These are phyloP conservation scores for Trifolium repens DNA, from an alignment of 306 rosid genomes.

Conservation along the genomic window DNA sequence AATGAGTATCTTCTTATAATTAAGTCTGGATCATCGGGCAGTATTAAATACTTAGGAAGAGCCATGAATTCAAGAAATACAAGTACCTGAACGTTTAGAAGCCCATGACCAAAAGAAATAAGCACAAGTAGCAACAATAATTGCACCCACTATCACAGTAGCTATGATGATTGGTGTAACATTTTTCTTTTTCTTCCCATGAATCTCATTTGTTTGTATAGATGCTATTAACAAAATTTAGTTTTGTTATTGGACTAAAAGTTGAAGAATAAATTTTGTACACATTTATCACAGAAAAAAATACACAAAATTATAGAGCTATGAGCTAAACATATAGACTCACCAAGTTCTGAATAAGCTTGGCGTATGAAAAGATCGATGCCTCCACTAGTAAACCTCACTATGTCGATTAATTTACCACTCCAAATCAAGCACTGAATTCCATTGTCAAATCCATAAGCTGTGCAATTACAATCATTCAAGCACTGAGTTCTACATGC, in stretches of 20 bases:
- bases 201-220: neutral
- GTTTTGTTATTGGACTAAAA: neutral
- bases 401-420: conserved; percentile 29
- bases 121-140: neutral
- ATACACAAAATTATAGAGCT: no score
- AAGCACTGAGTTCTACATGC: conserved; percentile 33
- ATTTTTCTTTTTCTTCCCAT: neutral
- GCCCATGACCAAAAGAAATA: conserved; percentile 32
- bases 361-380: conserved; percentile 37
- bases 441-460: conserved; percentile 33
- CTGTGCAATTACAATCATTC: conserved; percentile 39
- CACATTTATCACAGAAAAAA: neutral
- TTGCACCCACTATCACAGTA: conserved; percentile 20
- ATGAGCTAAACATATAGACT: neutral
- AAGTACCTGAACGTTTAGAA: conserved; percentile 26
- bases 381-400: conserved; percentile 17
- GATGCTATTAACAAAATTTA: neutral
- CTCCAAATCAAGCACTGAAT: conserved; percentile 42
- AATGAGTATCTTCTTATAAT: no score
- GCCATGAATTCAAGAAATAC: neutral
- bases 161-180: neutral
- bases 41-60: no score
- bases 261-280: neutral
- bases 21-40: no score
- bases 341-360: neutral